These are phyloP conservation scores for Fragilariopsis cylindrus DNA, from an alignment of 108 stramenopile species.

Conservation along the genomic window DNA sequence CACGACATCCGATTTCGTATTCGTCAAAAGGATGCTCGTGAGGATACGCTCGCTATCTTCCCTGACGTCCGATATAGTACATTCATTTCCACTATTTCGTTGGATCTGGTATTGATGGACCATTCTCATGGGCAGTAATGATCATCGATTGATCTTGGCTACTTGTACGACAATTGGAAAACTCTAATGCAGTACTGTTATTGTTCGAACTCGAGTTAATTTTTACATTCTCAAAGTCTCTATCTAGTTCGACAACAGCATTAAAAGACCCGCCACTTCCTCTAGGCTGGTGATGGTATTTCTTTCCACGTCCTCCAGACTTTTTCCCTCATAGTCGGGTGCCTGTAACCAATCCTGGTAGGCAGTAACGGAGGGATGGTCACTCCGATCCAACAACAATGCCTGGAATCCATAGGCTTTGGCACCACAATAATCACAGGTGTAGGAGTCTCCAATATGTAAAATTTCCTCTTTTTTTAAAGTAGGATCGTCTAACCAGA, in stretches of 20 bases:
- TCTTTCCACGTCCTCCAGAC: slow-evolving; percentile 4
- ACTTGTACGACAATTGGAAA: no score
- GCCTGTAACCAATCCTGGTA: slow-evolving; percentile 22
- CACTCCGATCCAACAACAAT: slow-evolving; percentile 10
- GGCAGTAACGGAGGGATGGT: slow-evolving; percentile 9
- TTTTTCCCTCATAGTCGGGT: slow-evolving; percentile 19
- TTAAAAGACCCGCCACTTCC: not conserved
- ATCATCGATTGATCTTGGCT: no score
- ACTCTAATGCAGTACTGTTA: no score
- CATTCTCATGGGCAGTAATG: no score
- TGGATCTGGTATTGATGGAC: no score
- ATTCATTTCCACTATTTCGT: no score
- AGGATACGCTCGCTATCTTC: no score
- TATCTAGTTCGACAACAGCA: not conserved
- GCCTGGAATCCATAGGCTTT: slow-evolving; percentile 23
- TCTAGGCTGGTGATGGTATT: slow-evolving; percentile 19
- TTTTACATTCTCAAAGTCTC: no score
- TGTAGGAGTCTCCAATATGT: slow-evolving; percentile 23
- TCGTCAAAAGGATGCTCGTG: no score
- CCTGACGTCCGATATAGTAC: no score
- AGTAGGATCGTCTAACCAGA: slow-evolving; percentile 9
- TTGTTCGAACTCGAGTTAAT: no score
- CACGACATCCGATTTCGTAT: no score
- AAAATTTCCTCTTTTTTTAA: slow-evolving; percentile 1
- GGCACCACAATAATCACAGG: slow-evolving; percentile 23